Conservation (phyloP, 305 asterid genomes). For the Fraxinus velutina region DNA sequence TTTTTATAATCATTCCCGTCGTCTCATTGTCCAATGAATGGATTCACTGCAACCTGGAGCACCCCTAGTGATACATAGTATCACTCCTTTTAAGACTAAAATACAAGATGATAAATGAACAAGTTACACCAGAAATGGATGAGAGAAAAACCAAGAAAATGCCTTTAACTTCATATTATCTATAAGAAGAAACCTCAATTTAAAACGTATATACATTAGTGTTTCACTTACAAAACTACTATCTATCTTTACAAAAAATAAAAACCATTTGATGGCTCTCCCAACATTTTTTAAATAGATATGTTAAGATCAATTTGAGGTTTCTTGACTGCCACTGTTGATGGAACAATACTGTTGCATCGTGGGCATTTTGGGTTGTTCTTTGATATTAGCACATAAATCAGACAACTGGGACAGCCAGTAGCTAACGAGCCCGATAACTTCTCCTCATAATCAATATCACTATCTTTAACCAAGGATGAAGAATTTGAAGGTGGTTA, state of each 20-base stretch:
- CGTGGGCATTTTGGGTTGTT: conserved; percentile 67
- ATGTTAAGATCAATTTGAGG: conserved; percentile 75
- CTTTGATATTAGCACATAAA: conserved; percentile 53
- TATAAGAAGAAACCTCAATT: neutral
- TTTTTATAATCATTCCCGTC: no score
- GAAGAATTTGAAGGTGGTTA: conserved; percentile 52
- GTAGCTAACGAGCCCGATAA: conserved; percentile 47
- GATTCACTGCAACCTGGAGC: no score
- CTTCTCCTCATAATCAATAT: conserved; percentile 41
- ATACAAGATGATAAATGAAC: neutral
- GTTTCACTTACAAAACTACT: conserved; percentile 31
- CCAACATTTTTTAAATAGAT: conserved; percentile 41
- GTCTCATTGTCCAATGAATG: no score
- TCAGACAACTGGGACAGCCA: conserved; percentile 64
- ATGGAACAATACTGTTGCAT: conserved; percentile 47
- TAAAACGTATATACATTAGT: conserved; percentile 22
- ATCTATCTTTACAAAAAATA: conserved; percentile 44
- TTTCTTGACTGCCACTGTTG: conserved; percentile 43
- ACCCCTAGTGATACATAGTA: no score
- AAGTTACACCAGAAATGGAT: neutral
- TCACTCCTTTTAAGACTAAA: no score
- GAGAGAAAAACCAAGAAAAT: neutral
- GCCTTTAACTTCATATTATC: neutral
- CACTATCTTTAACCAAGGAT: conserved; percentile 45
- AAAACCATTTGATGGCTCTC: conserved; percentile 12